Evolutionary conservation across 257 asterid genomes (phyloP), one percentile per base, ranked within the genome.

Genomic region (Solanum appendiculatum): DNA sequence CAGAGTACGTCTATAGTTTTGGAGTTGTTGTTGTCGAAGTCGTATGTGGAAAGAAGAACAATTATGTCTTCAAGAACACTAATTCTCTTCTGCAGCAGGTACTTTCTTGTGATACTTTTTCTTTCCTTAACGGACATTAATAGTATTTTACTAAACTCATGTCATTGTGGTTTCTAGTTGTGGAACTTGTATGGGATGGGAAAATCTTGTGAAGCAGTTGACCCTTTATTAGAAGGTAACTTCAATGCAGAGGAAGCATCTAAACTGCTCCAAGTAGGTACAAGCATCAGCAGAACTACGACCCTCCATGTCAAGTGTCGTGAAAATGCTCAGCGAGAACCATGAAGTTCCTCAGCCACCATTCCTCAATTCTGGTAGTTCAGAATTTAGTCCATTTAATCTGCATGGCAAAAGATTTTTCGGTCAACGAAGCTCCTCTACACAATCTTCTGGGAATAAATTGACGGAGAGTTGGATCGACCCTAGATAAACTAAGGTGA

Each of bases 1-100:
- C 98, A 5, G 98, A 95, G 82, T 95, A 95, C 66, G 94, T 95
- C 18, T 93, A 93, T 75, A 92, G 98, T 85, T 95, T 92, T 58
- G 98, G 98, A 51, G 93, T 95, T 86, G 87, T 95, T 56, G 90
- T 92, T 23, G 87, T 95, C 3, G 98, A 95, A 89, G 90, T 95
- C 25, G 89, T 93, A 12, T 70, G 88, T 36, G 94, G 96, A 86
- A 87, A 25, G 48, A 92, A 88, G 86, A 93, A 89, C 89, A 92
- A 83, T 74, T 90, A 93, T 15, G 44, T 88, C 48, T 64, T 90
- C 44, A 92, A 84, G 36, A 81, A 84, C 44, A 84, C 93, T 34
- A 88, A 56, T 60, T 86, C 95, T 36, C 87, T 93, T 86, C 90
- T 93, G 77, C 93, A 91, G 9, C 91, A 78, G 96, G 97, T 93